These are phyloP conservation scores for Neurospora tetrasperma DNA, from an alignment of 495 filamentous ascomycete species.

Conservation along the genomic window DNA sequence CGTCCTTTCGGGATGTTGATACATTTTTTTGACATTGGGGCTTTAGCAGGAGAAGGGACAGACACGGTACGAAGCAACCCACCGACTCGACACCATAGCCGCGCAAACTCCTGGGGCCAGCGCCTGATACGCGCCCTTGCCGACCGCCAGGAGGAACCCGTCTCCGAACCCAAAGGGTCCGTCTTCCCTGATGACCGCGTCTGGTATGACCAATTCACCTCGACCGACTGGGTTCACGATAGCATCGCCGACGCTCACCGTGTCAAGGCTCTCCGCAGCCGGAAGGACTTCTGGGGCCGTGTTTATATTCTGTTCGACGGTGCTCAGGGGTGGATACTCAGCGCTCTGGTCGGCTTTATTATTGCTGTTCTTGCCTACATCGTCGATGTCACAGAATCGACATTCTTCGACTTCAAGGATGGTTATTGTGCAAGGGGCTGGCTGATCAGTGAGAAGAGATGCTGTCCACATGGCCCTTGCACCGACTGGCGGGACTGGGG, in stretches of 20 bases:
- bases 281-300: conserved; percentile 78
- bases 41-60: conserved; percentile 9
- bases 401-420: conserved; percentile 81
- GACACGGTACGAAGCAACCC: background rate
- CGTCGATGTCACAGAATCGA: conserved; percentile 75
- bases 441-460: conserved; percentile 64
- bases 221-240: conserved; percentile 97
- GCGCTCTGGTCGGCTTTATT: conserved; percentile 80
- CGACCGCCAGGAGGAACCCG: conserved; percentile 35
- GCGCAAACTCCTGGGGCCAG: conserved; percentile 50
- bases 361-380: conserved; percentile 81
- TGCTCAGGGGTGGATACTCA: conserved; percentile 88
- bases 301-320: conserved; percentile 71
- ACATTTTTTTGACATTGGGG: conserved; percentile 6
- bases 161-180: conserved; percentile 49
- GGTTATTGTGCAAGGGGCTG: conserved; percentile 70
- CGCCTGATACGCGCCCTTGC: conserved; percentile 42
- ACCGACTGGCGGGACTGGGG: conserved; percentile 71
- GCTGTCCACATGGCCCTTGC: conserved; percentile 63
- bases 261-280: conserved; percentile 66
- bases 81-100: conserved; percentile 49
- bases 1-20: background rate
- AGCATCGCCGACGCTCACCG: conserved; percentile 90
- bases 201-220: conserved; percentile 99
- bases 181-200: conserved; percentile 71